A percentile compares a stretch with the other conserved stretches of the same genome.
These are phyloP conservation scores for Zymoseptoria passerinii DNA, from an alignment of 2,329 filamentous ascomycete genomes.

Conservation along the genomic window DNA sequence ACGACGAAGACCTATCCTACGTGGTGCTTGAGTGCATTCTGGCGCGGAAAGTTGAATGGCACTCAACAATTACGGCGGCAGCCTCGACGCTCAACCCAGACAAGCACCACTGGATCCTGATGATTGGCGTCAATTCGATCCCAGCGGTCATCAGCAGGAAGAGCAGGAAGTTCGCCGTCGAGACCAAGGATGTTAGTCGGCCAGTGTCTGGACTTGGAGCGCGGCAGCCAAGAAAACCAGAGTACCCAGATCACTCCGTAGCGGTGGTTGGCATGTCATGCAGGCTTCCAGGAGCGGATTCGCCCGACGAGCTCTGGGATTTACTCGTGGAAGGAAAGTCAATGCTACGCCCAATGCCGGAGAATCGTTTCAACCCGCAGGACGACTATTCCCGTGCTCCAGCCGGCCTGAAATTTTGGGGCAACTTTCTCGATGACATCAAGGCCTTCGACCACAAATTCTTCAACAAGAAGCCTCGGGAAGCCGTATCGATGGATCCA, in stretches of 20 bases:
- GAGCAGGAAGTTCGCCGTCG: background rate
- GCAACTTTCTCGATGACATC: slow-evolving; percentile 12
- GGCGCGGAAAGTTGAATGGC: slow-evolving; percentile 3
- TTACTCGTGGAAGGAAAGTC: slow-evolving; percentile 2
- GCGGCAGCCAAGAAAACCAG: background rate
- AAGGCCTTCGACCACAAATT: slow-evolving; percentile 29
- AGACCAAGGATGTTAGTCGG: background rate
- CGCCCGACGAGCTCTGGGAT: slow-evolving; percentile 9
- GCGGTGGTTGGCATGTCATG: slow-evolving; percentile 13
- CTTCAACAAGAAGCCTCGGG: slow-evolving; percentile 26
- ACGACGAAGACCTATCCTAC: background rate
- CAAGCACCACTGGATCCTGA: background rate
- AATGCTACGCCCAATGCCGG: background rate
- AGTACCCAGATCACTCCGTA: background rate
- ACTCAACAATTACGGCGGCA: slow-evolving; percentile 1
- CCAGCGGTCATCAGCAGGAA: background rate
- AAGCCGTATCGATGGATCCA: slow-evolving; percentile 27
- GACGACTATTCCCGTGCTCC: background rate
- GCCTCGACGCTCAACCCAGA: background rate
- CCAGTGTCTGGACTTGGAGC: background rate
- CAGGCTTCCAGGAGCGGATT: slow-evolving; percentile 6
- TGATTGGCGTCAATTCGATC: background rate
- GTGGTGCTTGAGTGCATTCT: slow-evolving; percentile 2
- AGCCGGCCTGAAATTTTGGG: slow-evolving; percentile 1
- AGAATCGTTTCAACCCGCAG: slow-evolving; percentile 1